Percentiles rank a stretch among this genome's conserved stretches.
These are phyloP conservation scores for Kwoniella dendrophila DNA, from an alignment of 768 basidiomycete species.

Conservation along the genomic window DNA sequence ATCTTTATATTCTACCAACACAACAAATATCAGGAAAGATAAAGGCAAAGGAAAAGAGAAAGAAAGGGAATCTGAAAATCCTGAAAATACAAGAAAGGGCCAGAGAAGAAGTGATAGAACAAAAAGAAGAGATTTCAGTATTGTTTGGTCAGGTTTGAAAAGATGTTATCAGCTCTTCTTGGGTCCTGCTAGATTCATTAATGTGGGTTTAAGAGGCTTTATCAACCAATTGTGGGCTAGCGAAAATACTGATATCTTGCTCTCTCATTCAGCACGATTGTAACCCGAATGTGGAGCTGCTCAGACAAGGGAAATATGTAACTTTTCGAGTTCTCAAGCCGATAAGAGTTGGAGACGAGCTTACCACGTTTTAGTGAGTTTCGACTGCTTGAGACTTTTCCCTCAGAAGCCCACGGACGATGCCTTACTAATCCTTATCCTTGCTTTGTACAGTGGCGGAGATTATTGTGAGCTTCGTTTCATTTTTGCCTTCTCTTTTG, in stretches of 20 bases:
- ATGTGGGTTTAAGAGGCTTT: too few species aligned
- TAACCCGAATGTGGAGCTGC: slow-evolving; percentile 51
- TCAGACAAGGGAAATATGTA: slow-evolving; percentile 48
- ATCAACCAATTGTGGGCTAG: too few species aligned
- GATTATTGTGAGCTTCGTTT: slow-evolving; percentile 37
- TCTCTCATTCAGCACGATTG: slow-evolving; percentile 49
- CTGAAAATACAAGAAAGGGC: slow-evolving; percentile 6
- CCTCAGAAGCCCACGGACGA: slow-evolving; percentile 10
- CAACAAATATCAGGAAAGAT: slow-evolving; percentile 8
- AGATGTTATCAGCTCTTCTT: slow-evolving; percentile 52
- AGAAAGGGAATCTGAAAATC: neutral
- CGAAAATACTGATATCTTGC: too few species aligned
- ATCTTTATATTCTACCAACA: slow-evolving; percentile 11
- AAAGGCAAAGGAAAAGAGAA: slow-evolving; percentile 25
- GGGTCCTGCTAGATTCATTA: slow-evolving; percentile 54
- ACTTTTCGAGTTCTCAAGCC: slow-evolving; percentile 47
- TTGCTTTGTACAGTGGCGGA: slow-evolving; percentile 29
- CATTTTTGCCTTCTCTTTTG: neutral
- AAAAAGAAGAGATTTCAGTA: slow-evolving; percentile 50
- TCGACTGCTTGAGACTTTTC: neutral
- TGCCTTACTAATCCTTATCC: neutral
- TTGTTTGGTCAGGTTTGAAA: slow-evolving; percentile 51
- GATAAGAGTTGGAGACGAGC: slow-evolving; percentile 51
- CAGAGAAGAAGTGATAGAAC: slow-evolving; percentile 42
- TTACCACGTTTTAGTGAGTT: slow-evolving; percentile 54